Evolutionary conservation across 148 eudicot genomes (phyloP).

Genomic region (Salicornia ramosissima): DNA sequence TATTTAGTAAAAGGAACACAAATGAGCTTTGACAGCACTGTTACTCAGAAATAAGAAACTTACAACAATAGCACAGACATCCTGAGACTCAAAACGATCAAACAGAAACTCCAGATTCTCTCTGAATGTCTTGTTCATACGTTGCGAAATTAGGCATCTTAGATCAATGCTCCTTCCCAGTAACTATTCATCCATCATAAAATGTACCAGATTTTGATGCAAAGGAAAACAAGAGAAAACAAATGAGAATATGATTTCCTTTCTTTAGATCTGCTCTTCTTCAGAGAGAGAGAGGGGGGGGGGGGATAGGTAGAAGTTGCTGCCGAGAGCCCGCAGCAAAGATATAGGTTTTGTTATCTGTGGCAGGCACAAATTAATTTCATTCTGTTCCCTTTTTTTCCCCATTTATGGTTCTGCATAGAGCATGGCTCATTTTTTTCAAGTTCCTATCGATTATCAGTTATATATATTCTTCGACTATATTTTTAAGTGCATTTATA

Average conservation of each 20-base stretch:
- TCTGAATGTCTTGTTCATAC: constrained; percentile 88
- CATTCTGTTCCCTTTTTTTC: too few relatives aligned
- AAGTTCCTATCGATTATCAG: too few relatives aligned
- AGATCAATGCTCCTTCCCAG: constrained; percentile 86
- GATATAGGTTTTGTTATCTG: too few relatives aligned
- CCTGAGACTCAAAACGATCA: constrained; percentile 96
- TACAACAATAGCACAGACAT: constrained; percentile 87
- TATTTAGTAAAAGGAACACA: constrained; percentile 3
- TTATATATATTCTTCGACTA: too few relatives aligned
- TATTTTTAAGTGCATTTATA: too few relatives aligned
- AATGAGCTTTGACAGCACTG: constrained; percentile 1
- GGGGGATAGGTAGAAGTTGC: neutral
- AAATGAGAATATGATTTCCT: neutral
- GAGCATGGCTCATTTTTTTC: too few relatives aligned
- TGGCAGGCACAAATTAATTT: too few relatives aligned
- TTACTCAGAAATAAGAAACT: constrained; percentile 21
- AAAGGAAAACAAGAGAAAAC: neutral
- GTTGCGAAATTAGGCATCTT: constrained; percentile 82
- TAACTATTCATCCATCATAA: constrained; percentile 43
- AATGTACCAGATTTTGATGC: constrained; percentile 2
- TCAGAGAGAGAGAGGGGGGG: too few relatives aligned
- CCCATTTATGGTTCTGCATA: too few relatives aligned
- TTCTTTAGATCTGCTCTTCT: too few relatives aligned
- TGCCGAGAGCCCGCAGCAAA: too few relatives aligned
- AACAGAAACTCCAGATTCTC: constrained; percentile 91